Evolutionary conservation across 805 yeast genomes (phyloP).

Genomic region (Tetrapisispora taiwanensis): DNA sequence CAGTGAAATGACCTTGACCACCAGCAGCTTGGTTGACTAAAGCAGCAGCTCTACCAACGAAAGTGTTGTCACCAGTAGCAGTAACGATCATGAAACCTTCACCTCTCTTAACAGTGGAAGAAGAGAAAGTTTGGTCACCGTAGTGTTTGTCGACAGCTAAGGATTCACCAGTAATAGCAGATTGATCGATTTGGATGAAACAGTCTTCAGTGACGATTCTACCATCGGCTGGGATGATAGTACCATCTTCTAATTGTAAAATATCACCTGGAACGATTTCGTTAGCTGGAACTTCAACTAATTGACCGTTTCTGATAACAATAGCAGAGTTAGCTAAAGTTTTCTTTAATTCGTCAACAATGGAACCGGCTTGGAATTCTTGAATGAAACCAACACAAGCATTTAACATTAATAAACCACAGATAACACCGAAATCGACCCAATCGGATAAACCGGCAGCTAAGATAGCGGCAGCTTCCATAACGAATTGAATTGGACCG

Average conservation of each 20-base stretch:
- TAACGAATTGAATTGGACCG: constrained; percentile 94
- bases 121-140: constrained; percentile 82
- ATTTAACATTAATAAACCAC: constrained; percentile 76
- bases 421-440: constrained; percentile 98
- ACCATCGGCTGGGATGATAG: constrained; percentile 89
- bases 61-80: constrained; percentile 91
- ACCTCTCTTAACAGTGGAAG: constrained; percentile 93
- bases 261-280: constrained; percentile 95
- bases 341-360: constrained; percentile 92
- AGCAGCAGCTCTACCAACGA: constrained; percentile 96
- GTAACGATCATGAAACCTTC: constrained; percentile 89
- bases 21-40: constrained; percentile 88
- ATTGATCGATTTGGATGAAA: constrained; percentile 87
- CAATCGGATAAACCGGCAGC: constrained; percentile 96
- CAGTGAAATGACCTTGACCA: constrained; percentile 94
- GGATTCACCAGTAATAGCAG: constrained; percentile 96
- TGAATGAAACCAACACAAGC: constrained; percentile 94
- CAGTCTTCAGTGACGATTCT: constrained; percentile 76
- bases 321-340: constrained; percentile 85
- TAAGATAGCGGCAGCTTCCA: constrained; percentile 92
- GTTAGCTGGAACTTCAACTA: constrained; percentile 66
- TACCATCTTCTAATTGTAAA: constrained; percentile 85
- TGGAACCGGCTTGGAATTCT: constrained; percentile 96
- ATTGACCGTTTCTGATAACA: constrained; percentile 73
- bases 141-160: constrained; percentile 85